Conservation (phyloP, 2,329 filamentous ascomycete species). For the Triangularia setosa region DNA sequence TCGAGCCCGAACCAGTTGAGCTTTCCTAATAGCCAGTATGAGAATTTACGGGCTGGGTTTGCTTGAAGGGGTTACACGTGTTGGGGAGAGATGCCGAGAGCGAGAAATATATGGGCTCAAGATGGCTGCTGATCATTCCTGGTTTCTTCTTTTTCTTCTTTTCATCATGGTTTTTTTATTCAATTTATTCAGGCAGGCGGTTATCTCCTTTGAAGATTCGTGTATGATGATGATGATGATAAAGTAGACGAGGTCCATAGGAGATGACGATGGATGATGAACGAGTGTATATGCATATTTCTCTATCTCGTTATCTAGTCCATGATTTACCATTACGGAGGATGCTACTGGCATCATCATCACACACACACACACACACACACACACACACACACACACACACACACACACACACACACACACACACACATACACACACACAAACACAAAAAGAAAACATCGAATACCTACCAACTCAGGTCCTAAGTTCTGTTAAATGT, state of each 20-base stretch:
- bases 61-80: constrained; percentile 3
- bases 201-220: not conserved
- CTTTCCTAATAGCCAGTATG: constrained; percentile 53
- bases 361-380: not conserved
- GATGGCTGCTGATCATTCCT: not conserved
- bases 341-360: not conserved
- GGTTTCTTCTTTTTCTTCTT: not conserved
- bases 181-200: not conserved
- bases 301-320: not conserved
- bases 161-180: not conserved
- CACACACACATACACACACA: too few species aligned
- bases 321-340: not conserved
- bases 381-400: too few species aligned
- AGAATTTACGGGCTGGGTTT: constrained; percentile 41
- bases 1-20: constrained; percentile 44
- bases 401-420: too few species aligned
- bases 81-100: too few species aligned
- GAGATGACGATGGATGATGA: not conserved
- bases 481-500: not conserved
- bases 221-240: not conserved
- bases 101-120: too few species aligned
- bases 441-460: too few species aligned
- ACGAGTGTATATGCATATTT: not conserved
- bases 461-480: not conserved
- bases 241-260: too few species aligned